A percentile compares a stretch with the other conserved stretches of the same genome.
These are phyloP conservation scores for Pyrenophora tritici-repentis DNA, from an alignment of 2,329 filamentous ascomycete genomes.

Conservation along the genomic window DNA sequence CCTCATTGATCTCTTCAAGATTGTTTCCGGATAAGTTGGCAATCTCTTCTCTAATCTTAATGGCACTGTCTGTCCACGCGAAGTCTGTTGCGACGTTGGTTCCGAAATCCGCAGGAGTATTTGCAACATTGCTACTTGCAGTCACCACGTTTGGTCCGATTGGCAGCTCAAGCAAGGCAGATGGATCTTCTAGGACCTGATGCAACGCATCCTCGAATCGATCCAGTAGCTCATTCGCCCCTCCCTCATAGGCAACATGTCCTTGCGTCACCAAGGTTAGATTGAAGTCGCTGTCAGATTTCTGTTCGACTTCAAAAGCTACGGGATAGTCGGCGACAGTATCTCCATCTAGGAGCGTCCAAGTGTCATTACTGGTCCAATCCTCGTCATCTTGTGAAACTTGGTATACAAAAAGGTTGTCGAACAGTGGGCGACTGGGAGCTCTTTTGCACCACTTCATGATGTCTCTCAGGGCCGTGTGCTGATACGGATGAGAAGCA, in stretches of 20 bases:
- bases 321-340: slow-evolving; percentile 70
- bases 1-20: slow-evolving; percentile 57
- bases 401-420: slow-evolving; percentile 83
- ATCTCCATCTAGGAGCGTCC: slow-evolving; percentile 55
- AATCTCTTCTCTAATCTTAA: slow-evolving; percentile 64
- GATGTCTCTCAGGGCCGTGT: slow-evolving; percentile 77
- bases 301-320: slow-evolving; percentile 73
- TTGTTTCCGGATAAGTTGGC: slow-evolving; percentile 63
- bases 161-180: slow-evolving; percentile 20
- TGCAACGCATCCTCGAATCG: slow-evolving; percentile 51
- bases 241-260: slow-evolving; percentile 45
- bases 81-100: slow-evolving; percentile 47
- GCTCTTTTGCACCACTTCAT: slow-evolving; percentile 74
- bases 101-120: not conserved
- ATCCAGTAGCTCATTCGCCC: slow-evolving; percentile 49
- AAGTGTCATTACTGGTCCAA: slow-evolving; percentile 51
- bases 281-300: slow-evolving; percentile 53
- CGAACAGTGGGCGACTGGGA: slow-evolving; percentile 63
- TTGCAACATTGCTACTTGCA: not conserved
- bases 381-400: slow-evolving; percentile 39
- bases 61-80: slow-evolving; percentile 63
- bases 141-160: not conserved
- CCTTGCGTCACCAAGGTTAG: slow-evolving; percentile 66
- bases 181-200: slow-evolving; percentile 43
- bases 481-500: slow-evolving; percentile 71